phyloP scores from a whole-genome alignment of 345 rosid genomes.

The Rhodamnia rubescens region DNA sequence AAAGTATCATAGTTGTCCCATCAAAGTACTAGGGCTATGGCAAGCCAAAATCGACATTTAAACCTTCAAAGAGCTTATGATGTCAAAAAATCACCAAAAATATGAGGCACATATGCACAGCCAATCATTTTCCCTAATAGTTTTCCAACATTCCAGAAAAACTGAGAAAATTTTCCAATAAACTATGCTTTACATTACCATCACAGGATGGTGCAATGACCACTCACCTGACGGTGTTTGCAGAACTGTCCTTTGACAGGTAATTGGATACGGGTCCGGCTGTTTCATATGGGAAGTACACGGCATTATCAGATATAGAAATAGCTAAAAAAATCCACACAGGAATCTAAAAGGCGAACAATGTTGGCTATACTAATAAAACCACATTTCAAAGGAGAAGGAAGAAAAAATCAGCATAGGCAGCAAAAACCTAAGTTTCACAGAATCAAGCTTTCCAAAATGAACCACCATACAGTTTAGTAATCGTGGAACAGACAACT shows the following conservation, averaged over 20 bases:
- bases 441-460: not conserved
- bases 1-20: not conserved
- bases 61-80: not conserved
- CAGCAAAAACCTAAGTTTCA: not conserved
- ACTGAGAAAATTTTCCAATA: not conserved
- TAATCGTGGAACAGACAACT: not conserved
- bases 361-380: not conserved
- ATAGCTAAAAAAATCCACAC: not conserved
- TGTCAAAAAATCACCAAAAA: not conserved
- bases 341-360: not conserved
- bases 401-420: not conserved
- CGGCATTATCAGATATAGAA: not conserved
- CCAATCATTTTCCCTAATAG: not conserved
- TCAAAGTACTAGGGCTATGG: not conserved
- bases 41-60: not conserved
- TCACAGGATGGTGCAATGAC: not conserved
- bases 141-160: not conserved
- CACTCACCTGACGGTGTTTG: constrained; percentile 85
- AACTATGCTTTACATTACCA: not conserved
- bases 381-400: not conserved
- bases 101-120: not conserved
- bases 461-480: not conserved
- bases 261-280: constrained; percentile 53
- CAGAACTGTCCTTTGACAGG: constrained; percentile 88
- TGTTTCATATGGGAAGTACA: constrained; percentile 22